Base-by-base conservation (phyloP, 805 yeast genomes). In the Metschnikowia chrysomelidarum region DNA sequence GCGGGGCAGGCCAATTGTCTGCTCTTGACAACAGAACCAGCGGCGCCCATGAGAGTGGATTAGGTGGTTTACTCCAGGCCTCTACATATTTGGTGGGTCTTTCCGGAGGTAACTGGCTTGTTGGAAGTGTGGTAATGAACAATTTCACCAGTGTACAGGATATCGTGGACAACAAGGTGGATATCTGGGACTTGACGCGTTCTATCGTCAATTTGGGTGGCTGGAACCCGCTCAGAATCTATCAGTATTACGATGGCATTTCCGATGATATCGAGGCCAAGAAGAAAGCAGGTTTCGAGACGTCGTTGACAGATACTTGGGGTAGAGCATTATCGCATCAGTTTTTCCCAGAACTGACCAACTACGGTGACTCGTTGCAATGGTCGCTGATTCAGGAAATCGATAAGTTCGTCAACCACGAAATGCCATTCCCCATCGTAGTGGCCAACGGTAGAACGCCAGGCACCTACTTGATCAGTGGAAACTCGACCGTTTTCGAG, bases 1-100 rank as follows among this genome's bases (percentile, higher is more conserved):
- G 71, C 38, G 95, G 95, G 2, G 95, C 95, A 10, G 96, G 96
- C 22, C 78, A 80, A 55, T 61, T 87, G 14, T 67, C 89, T 1
- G 95, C 91, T 1, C 60, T 85, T 40, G 96, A 87, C 56, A 77
- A 78, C 51, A 67, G 94, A 46, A 80, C 93, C 2, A 27, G 37
- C 11, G 57, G 56, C 5, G 57, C 55, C 2, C 49, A 47, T 11
- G 32, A 36, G 11, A 34, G 32, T 7, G 55, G 52, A 11, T 39
- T 49, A 29, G 53, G 53, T 6, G 53, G 53, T 4, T 32, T 49
- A 27, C 49, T 49, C 23, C 52, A 49, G 34, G 40, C 50, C 1
- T 25, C 47, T n/a, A 45, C 52, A 6, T 49, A 49, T 32, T 30
- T 49, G 18, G 38, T 46, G 13, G 53, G 52, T 1, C 40, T 49